Evolutionary conservation across 176 grass and related monocot species (phyloP), one percentile per base, ranked within the genome.

Genomic region (Carex scoparia): DNA sequence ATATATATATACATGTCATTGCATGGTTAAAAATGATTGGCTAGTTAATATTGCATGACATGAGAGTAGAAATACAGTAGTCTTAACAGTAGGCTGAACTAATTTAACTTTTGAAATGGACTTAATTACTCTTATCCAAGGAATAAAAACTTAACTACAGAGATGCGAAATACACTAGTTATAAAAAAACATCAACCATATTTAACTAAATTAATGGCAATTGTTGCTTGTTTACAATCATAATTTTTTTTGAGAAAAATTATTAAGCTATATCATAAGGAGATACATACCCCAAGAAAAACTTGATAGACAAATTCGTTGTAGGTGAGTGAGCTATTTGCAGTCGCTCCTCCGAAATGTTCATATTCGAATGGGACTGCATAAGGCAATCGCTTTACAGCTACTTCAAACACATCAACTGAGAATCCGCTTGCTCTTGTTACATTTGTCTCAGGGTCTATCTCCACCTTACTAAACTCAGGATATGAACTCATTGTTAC

Each of bases 261-360:
- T 1, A 8, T 7, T 46, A 7, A 46, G 44, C 5, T 46, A 46
- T 46, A 1, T 75, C 32, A 28, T 7, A 1, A 23, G 2, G 10
- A 42, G 65, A 69, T 44, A 27, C 44, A 69, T 59, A 90, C 78
- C 30, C 65, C 31, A 82, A 87, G 86, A 85, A 67, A 83, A 69
- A 88, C 88, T 82, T 87, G 81, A n/a, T 81, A 76, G 44, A 85
- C 69, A 86, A 88, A 69, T 38, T 90, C 88, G 54, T 90, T 32
- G 9, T 84, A 87, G 61, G 62, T 87, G 31, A 69, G 42, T 10
- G 84, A 40, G 31, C 7, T 86, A 28, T 10, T 46, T 38, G 5
- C 23, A 61, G 76, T 40, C 35, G 15, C 5, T 10, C n/a, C 75
- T 37, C 40, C 84, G 65, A 87, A 89, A 61, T 40, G 16, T 51